A percentile compares a stretch with the other conserved stretches of the same genome.
Conservation (phyloP, 352 stramenopile genomes). For the Globisporangium megalacanthum region DNA sequence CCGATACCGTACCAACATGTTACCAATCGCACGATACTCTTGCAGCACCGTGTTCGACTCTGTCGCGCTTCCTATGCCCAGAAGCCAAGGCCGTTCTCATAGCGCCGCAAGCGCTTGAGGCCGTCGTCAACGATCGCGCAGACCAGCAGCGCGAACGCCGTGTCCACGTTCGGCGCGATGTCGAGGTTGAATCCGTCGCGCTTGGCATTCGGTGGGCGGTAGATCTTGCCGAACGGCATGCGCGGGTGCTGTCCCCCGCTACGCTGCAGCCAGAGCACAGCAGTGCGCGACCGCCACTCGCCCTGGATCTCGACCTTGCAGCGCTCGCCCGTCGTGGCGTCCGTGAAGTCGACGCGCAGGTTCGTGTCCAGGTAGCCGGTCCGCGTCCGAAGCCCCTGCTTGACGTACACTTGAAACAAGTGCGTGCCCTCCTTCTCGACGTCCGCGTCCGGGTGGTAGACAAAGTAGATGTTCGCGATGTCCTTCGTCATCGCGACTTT, state of each 20-base stretch:
- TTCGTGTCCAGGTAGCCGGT: conserved; percentile 3
- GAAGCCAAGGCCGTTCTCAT: background rate
- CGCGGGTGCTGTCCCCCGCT: background rate
- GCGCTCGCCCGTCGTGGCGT: conserved; percentile 4
- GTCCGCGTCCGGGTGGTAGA: conserved; percentile 1
- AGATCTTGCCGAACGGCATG: conserved; percentile 1
- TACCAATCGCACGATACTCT: no score
- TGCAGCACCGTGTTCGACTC: no score
- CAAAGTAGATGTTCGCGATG: conserved; percentile 5
- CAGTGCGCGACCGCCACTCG: conserved; percentile 4
- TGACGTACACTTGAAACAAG: conserved; percentile 10
- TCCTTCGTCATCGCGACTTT: background rate
- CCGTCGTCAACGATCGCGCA: conserved; percentile 8
- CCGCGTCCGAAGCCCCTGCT: background rate
- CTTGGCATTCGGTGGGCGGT: background rate
- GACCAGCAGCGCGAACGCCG: conserved; percentile 4
- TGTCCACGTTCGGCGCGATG: conserved; percentile 5
- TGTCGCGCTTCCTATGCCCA: background rate
- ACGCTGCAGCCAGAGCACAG: conserved; percentile 6
- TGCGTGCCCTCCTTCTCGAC: background rate
- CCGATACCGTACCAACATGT: no score
- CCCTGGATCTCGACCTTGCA: conserved; percentile 5
- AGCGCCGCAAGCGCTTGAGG: conserved; percentile 2
- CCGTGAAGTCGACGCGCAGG: conserved; percentile 8
- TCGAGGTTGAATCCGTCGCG: conserved; percentile 4